Evolutionary conservation across 2,329 filamentous ascomycete genomes (phyloP).

Genomic region (Lasiodiplodia citricola): DNA sequence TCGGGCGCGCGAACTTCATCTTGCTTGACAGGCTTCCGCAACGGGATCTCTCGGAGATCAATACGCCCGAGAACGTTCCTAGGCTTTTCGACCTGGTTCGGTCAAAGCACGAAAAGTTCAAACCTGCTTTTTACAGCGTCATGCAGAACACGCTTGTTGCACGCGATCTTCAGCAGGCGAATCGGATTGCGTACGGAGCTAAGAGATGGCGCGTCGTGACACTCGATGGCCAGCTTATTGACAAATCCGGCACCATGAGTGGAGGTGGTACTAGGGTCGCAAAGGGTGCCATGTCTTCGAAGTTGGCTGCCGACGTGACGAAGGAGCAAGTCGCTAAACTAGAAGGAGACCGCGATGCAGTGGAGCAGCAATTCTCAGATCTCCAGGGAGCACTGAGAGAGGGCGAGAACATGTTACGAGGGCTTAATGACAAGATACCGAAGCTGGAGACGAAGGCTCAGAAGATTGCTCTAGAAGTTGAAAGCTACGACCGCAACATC

Average conservation of each 20-base stretch:
- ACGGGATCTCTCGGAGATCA: slow-evolving; percentile 77
- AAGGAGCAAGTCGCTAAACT: slow-evolving; percentile 89
- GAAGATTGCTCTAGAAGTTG: slow-evolving; percentile 86
- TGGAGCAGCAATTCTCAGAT: slow-evolving; percentile 81
- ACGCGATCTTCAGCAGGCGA: slow-evolving; percentile 90
- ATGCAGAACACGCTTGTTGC: slow-evolving; percentile 95
- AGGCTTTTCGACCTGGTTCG: slow-evolving; percentile 92
- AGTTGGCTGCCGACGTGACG: slow-evolving; percentile 82
- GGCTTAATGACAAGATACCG: slow-evolving; percentile 79
- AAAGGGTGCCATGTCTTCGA: slow-evolving; percentile 95
- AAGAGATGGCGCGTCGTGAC: slow-evolving; percentile 96
- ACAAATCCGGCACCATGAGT: slow-evolving; percentile 98
- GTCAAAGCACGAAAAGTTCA: slow-evolving; percentile 84
- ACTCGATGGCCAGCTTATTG: slow-evolving; percentile 91
- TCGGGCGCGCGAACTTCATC: slow-evolving; percentile 96
- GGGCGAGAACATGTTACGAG: slow-evolving; percentile 73
- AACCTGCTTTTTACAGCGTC: slow-evolving; percentile 91
- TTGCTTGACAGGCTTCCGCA: slow-evolving; percentile 84
- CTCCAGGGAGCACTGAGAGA: slow-evolving; percentile 86
- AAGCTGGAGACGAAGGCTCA: slow-evolving; percentile 87
- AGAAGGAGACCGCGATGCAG: slow-evolving; percentile 81
- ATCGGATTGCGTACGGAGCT: slow-evolving; percentile 93
- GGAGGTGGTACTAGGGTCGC: slow-evolving; percentile 92
- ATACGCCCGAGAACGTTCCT: slow-evolving; percentile 90
- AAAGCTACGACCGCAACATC: slow-evolving; percentile 82